These are phyloP conservation scores for Pseudonectria foliicola DNA, from an alignment of 2,329 filamentous ascomycete genomes.

Conservation along the genomic window DNA sequence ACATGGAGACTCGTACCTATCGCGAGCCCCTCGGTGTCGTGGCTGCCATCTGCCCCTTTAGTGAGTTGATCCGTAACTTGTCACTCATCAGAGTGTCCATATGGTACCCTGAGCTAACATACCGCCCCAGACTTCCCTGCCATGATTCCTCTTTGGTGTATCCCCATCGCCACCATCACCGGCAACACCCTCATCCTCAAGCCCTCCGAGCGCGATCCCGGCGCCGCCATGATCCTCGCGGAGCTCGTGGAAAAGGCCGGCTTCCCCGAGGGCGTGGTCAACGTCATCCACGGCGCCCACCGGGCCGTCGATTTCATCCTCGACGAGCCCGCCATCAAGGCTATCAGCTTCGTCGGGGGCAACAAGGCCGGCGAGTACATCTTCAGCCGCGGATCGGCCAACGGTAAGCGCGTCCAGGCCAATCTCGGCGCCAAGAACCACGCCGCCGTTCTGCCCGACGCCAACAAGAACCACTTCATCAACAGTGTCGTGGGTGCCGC, in stretches of 20 bases:
- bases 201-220: slow-evolving; percentile 79
- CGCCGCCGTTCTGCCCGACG: slow-evolving; percentile 74
- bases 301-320: slow-evolving; percentile 81
- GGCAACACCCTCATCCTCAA: slow-evolving; percentile 82
- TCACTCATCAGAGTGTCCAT: neutral
- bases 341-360: slow-evolving; percentile 77
- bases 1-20: slow-evolving; percentile 83
- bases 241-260: slow-evolving; percentile 75
- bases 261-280: slow-evolving; percentile 75
- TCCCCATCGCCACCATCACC: slow-evolving; percentile 75
- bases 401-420: slow-evolving; percentile 82
- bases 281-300: slow-evolving; percentile 74
- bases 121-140: slow-evolving; percentile 68
- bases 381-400: slow-evolving; percentile 68
- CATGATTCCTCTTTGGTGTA: slow-evolving; percentile 90
- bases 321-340: slow-evolving; percentile 79
- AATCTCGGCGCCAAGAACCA: slow-evolving; percentile 88
- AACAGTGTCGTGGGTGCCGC: slow-evolving; percentile 79
- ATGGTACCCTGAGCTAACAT: slow-evolving; percentile 5
- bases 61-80: slow-evolving; percentile 37
- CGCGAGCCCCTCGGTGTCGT: slow-evolving; percentile 74
- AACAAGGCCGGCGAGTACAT: slow-evolving; percentile 90
- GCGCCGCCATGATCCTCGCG: slow-evolving; percentile 77
- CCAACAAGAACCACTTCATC: slow-evolving; percentile 84
- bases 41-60: slow-evolving; percentile 82